Conservation (phyloP, 192 early-diverging fungal species). For the Linnemannia exigua region DNA sequence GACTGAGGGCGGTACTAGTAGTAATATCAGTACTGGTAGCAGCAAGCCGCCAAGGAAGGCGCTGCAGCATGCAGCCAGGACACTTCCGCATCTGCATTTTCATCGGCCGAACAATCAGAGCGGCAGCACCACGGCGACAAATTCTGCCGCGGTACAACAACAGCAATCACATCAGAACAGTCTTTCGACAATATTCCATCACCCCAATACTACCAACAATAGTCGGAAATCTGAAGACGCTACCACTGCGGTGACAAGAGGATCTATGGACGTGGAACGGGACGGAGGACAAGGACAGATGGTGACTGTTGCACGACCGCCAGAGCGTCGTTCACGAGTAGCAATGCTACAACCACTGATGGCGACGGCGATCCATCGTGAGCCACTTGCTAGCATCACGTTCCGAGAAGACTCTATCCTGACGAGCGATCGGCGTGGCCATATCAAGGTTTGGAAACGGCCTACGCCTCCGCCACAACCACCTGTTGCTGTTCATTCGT, state of each 20-base stretch:
- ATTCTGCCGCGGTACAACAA: background rate
- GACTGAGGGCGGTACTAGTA: background rate
- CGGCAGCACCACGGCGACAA: background rate
- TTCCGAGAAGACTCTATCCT: conserved; percentile 79
- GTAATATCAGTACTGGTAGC: background rate
- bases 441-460: conserved; percentile 78
- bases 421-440: conserved; percentile 76
- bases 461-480: conserved; percentile 51
- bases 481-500: background rate
- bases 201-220: background rate
- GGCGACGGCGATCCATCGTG: conserved; percentile 70
- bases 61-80: background rate
- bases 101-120: background rate
- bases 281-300: conserved; percentile 15
- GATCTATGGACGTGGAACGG: conserved; percentile 21
- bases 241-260: background rate
- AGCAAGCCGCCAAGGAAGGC: background rate
- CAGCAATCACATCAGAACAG: background rate
- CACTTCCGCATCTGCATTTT: background rate
- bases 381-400: conserved; percentile 69
- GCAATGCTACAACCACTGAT: conserved; percentile 79
- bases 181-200: conserved; percentile 2
- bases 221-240: background rate
- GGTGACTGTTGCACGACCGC: conserved; percentile 22
- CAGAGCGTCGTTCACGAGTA: conserved; percentile 59